phyloP scores from a whole-genome alignment of 169 alveolate species.

The Cryptosporidium muris region DNA sequence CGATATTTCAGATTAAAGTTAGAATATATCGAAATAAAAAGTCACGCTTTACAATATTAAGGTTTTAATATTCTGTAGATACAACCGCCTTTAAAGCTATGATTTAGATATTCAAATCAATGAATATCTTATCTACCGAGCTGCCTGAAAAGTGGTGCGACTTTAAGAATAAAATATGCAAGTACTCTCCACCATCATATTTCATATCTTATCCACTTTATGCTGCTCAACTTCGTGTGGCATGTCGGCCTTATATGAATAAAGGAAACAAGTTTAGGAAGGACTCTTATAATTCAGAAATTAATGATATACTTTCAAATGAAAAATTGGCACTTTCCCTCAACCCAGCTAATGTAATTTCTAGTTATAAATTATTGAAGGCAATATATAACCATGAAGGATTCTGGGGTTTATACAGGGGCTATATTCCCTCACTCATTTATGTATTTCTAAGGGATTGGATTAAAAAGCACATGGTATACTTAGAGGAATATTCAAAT shows the following conservation, averaged over 20 bases:
- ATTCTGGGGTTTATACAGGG: conserved; percentile 60
- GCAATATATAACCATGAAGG: conserved; percentile 50
- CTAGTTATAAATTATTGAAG: conserved; percentile 19
- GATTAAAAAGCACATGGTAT: background rate
- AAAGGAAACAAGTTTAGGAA: background rate
- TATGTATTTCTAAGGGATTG: conserved; percentile 20
- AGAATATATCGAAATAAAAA: too few relatives aligned
- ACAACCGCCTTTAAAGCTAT: too few relatives aligned
- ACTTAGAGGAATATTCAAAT: too few relatives aligned
- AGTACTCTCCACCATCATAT: too few relatives aligned
- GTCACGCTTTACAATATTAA: too few relatives aligned
- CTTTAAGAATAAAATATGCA: too few relatives aligned
- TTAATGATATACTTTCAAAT: background rate
- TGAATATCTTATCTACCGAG: too few relatives aligned
- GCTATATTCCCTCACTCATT: conserved; percentile 29
- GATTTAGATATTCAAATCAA: too few relatives aligned
- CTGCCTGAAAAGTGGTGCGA: too few relatives aligned
- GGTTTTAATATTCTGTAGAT: too few relatives aligned
- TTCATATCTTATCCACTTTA: conserved; percentile 25
- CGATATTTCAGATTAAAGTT: too few relatives aligned
- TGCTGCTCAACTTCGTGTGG: conserved; percentile 41
- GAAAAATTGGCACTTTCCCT: background rate
- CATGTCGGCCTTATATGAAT: conserved; percentile 45
- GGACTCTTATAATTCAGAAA: background rate
- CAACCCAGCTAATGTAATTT: too few relatives aligned